phyloP scores from a whole-genome alignment of 805 yeast genomes.

The Candida andamanensis region DNA sequence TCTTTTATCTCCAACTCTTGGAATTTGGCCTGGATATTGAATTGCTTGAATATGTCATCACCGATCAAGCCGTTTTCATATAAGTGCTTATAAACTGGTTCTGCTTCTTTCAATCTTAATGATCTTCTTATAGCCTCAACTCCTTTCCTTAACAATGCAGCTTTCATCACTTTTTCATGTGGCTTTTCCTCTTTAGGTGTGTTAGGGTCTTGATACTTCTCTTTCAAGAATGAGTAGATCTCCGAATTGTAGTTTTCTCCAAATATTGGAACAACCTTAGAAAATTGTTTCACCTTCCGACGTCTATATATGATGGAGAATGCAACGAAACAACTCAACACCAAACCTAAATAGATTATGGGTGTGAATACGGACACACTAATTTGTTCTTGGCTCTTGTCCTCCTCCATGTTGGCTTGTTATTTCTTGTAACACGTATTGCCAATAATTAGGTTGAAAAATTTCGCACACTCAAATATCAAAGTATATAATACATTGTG shows the following conservation, averaged over 20 bases:
- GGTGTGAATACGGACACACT: slow-evolving; percentile 55
- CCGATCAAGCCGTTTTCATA: slow-evolving; percentile 90
- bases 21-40: slow-evolving; percentile 67
- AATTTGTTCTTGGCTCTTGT: slow-evolving; percentile 19
- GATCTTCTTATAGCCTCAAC: slow-evolving; percentile 84
- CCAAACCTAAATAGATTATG: slow-evolving; percentile 63
- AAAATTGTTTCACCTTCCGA: slow-evolving; percentile 48
- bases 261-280: slow-evolving; percentile 68
- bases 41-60: slow-evolving; percentile 80
- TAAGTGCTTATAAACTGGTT: slow-evolving; percentile 60
- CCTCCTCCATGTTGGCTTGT: slow-evolving; percentile 9
- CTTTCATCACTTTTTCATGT: slow-evolving; percentile 71
- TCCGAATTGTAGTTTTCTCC: slow-evolving; percentile 61
- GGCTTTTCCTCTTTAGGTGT: slow-evolving; percentile 44
- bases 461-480: not conserved
- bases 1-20: slow-evolving; percentile 80
- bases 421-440: not conserved
- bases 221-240: slow-evolving; percentile 55
- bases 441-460: too few species aligned
- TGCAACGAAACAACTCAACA: slow-evolving; percentile 58
- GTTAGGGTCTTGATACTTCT: slow-evolving; percentile 36
- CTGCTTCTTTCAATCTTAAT: slow-evolving; percentile 74
- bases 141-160: slow-evolving; percentile 55
- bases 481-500: not conserved
- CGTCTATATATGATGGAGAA: slow-evolving; percentile 68